Percentiles rank a stretch among this genome's conserved stretches.
Evolutionary conservation across 2,329 filamentous ascomycete species (phyloP).

Genomic region (Aureobasidium sp.): DNA sequence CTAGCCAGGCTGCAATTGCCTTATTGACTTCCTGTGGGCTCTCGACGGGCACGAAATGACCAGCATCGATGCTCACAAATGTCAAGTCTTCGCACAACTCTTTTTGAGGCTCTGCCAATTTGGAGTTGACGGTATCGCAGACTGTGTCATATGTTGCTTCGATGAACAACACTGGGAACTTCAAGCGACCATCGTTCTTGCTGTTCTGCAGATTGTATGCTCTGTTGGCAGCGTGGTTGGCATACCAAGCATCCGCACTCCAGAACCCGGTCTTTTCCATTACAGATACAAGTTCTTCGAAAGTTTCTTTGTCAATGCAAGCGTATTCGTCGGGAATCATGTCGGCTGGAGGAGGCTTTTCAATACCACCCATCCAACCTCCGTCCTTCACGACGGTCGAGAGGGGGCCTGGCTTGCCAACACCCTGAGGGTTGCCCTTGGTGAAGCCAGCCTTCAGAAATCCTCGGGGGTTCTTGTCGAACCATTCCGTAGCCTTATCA

Average conservation of each 20-base stretch:
- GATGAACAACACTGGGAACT: constrained; percentile 34
- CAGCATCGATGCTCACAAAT: constrained; percentile 38
- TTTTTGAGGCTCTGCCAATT: constrained; percentile 32
- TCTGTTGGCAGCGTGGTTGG: constrained; percentile 32
- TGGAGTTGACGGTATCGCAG: constrained; percentile 31
- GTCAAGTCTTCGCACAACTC: constrained; percentile 34
- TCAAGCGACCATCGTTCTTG: constrained; percentile 30
- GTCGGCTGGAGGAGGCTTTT: constrained; percentile 23
- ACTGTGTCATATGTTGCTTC: constrained; percentile 35
- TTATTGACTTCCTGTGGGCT: constrained; percentile 24
- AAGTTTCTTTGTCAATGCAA: constrained; percentile 27
- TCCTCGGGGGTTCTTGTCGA: constrained; percentile 22
- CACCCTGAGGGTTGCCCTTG: constrained; percentile 22
- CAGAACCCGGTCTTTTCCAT: constrained; percentile 38
- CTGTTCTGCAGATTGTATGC: constrained; percentile 28
- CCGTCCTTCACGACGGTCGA: constrained; percentile 23
- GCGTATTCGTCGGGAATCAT: constrained; percentile 28
- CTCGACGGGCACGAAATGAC: constrained; percentile 26
- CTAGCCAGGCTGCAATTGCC: constrained; percentile 24
- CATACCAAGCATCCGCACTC: constrained; percentile 36
- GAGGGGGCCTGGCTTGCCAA: constrained; percentile 26
- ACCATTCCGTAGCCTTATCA: constrained; percentile 19
- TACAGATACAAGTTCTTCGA: constrained; percentile 27
- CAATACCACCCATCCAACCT: constrained; percentile 29
- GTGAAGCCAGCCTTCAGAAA: constrained; percentile 25